phyloP scores from a whole-genome alignment of 148 eudicot species.

The Camellia lanceoleosa region DNA sequence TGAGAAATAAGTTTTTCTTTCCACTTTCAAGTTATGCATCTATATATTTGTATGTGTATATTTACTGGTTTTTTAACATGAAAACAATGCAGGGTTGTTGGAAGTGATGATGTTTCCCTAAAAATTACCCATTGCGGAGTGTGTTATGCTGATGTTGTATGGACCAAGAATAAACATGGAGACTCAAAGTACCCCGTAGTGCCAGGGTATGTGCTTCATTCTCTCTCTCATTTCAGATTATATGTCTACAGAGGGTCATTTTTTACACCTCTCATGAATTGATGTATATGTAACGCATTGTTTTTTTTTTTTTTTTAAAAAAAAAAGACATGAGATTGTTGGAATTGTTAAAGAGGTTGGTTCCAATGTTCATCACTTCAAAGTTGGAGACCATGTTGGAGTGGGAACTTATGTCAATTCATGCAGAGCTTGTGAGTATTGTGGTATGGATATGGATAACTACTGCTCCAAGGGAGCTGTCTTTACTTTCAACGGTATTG shows the following conservation, averaged over 20 bases:
- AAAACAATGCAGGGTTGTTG: conserved; percentile 46
- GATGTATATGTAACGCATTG: too few species aligned
- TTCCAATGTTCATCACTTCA: conserved; percentile 50
- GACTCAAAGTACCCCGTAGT: conserved; percentile 76
- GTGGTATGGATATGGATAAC: conserved; percentile 56
- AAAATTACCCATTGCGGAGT: conserved; percentile 81
- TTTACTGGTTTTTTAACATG: too few species aligned
- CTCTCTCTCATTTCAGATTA: too few species aligned
- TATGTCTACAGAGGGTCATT: too few species aligned
- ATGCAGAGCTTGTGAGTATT: conserved; percentile 73
- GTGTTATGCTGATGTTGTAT: conserved; percentile 81
- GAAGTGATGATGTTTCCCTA: conserved; percentile 63
- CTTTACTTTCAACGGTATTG: conserved; percentile 57
- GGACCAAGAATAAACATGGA: conserved; percentile 56
- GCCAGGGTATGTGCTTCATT: conserved; percentile 59
- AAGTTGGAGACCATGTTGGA: conserved; percentile 79
- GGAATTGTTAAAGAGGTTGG: conserved; percentile 80
- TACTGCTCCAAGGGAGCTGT: conserved; percentile 58
- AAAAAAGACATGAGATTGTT: conserved; percentile 68
- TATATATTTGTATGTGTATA: background rate
- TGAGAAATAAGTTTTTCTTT: too few species aligned
- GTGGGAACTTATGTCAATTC: conserved; percentile 85
- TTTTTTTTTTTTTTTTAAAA: background rate
- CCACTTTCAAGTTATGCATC: background rate
- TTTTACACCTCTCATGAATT: too few species aligned